These are phyloP conservation scores for Prunella vulgaris DNA, from an alignment of 257 asterid genomes.

Conservation along the genomic window DNA sequence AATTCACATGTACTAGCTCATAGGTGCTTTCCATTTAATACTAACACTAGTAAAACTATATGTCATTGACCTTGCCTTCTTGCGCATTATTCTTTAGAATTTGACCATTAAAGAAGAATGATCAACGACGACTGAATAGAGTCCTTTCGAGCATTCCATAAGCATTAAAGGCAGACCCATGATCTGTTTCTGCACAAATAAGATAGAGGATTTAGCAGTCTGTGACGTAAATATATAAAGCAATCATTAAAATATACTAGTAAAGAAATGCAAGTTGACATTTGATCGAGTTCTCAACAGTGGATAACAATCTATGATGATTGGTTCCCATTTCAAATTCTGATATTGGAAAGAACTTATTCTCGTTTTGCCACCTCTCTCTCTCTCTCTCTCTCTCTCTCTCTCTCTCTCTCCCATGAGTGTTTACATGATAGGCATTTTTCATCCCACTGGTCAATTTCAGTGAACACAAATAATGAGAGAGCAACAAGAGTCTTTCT, in stretches of 20 bases:
- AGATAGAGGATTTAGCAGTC: slow-evolving; percentile 6
- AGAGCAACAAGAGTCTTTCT: neutral
- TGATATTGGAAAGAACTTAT: no score
- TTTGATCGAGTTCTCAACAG: no score
- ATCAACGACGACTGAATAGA: neutral
- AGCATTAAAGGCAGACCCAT: slow-evolving; percentile 8
- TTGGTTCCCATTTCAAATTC: no score
- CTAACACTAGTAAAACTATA: slow-evolving; percentile 18
- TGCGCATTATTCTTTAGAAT: slow-evolving; percentile 9
- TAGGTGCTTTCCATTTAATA: slow-evolving; percentile 20
- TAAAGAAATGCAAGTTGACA: neutral
- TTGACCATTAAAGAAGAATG: slow-evolving; percentile 2
- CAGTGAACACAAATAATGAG: neutral
- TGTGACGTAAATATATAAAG: neutral
- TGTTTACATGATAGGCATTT: neutral
- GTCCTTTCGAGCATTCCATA: slow-evolving; percentile 17
- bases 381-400: neutral
- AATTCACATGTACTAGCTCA: slow-evolving; percentile 14
- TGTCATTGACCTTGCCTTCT: neutral
- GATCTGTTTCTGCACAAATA: slow-evolving; percentile 24
- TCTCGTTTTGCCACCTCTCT: no score
- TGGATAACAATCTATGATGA: no score
- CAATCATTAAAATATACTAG: neutral
- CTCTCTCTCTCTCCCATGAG: neutral
- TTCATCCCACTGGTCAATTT: neutral